Base-by-base conservation (phyloP, 1,284 basidiomycete species). In the Cerrena zonata region DNA sequence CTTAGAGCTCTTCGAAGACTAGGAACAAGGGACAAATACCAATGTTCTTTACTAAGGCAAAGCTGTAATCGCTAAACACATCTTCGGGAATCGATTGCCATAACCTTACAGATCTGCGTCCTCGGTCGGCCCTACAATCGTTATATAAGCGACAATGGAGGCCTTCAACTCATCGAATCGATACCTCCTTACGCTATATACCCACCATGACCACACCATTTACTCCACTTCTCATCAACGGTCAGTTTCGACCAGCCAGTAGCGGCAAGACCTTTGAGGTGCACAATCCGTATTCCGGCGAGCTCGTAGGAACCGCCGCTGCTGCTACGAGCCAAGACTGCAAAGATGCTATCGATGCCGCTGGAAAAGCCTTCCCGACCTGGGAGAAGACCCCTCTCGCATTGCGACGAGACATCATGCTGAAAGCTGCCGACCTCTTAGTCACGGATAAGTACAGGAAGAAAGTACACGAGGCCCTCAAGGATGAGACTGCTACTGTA, bases 311-410 rank as follows among this genome's bases (percentile, higher is more conserved):
- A 2, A 64, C 58, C 39, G 65, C 72, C 4, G 74, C 75, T 0
- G 69, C 75, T 2, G 78, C 77, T 0, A 69, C 74, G 7, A 65
- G 62, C 22, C 67, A 69, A 19, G 78, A 80, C 56, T 77, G 76
- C 51, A 65, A 62, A 22, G 71, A 69, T 1, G 79, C 78, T 5
- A 69, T 80, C 30, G 68, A 74, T 30, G 68, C 73, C 2, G 78
- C 79, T 0, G 63, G 63, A 2, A 65, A 65, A 3, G 78, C 79
- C 1, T 78, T 79, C 63, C 65, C 66, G 40, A 62, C 70, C 5
- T 81, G 80, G 79, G 75, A 77, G 48, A 56, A 66, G 11, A 69
- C 67, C 1, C 62, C 63, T 1, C 62, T 68, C n/a, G 53, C 58
- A n/a, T 59, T 66, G 36, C 68, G 74, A 39, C 70, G 73, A 23